Base-by-base conservation (phyloP, 2,329 filamentous ascomycete genomes). In the Arthrocladium fulminans region DNA sequence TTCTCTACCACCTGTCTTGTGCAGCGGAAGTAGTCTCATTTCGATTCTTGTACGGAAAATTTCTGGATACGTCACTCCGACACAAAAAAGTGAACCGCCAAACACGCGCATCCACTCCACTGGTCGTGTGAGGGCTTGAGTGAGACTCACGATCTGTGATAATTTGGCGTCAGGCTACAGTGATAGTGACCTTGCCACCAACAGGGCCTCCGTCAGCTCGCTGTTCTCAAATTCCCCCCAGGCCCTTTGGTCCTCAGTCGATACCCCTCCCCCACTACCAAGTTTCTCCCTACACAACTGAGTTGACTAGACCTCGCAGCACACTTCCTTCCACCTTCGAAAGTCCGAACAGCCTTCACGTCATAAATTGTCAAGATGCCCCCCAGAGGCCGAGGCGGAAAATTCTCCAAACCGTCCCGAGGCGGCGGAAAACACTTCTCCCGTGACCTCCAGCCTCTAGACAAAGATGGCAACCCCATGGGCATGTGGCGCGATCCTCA, bases 381-480 rank as follows among this genome's bases (percentile, higher is more conserved):
- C 34, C 68, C 67, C 51, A 66, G 88, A 65, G 88, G 87, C 59
- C 85, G 89, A 64, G 88, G 85, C 61, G 88, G 89, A 69, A 97
- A 97, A 72, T 95, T 90, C 68, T 86, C 81, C 73, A 97, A 96
- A 74, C 88, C 84, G 58, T 88, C 87, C 59, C 79, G 90, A 70
- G 90, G 90, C 76, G 89, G 89, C 54, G 92, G 92, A 63, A 95
- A 96, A 71, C 84, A 94, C 63, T 98, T 94, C 73, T 96, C 89
- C 57, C 84, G 88, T 57, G 83, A 96, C 66, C 81, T 97, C 40
- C 83, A 86, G 66, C 89, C 89, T 17, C 72, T 92, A 61, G 89
- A 96, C 62, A 83, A 82, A 58, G 86, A 97, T 63, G 92, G 90
- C 59, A 92, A 92, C 62, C 81, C 87, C 59, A 75, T 90, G 54